Evolutionary conservation across 2,329 filamentous ascomycete genomes (phyloP), one percentile per base, ranked within the genome.

Genomic region (Diaporthe vaccinii): DNA sequence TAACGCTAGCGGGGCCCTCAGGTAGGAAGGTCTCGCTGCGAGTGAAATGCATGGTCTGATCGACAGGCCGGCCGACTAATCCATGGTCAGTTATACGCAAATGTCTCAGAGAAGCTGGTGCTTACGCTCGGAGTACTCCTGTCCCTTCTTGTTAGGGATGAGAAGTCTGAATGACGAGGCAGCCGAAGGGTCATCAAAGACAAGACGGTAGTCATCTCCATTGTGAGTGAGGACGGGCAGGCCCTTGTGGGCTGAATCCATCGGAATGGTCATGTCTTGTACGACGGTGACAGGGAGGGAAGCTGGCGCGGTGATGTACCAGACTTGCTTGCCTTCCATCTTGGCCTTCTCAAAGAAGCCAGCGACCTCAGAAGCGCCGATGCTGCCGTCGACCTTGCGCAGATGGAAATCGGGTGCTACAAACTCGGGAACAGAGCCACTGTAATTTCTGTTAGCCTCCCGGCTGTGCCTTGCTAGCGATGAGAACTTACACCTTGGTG

Each of bases 241-340:
- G 20, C 87, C 88, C 2, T 86, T 84, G 75, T 88, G 84, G 2
- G 89, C 87, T 71, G 89, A 87, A 74, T 91, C 89, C 79, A 91
- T 81, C 14, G 88, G 88, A 57, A 94, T 88, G 51, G 92, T 88
- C 76, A 95, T 85, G 77, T 92, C 88, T 80, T 91, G 89, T 62
- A 95, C 84, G 1, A 93, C 87, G 15, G 90, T 91, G 74, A 95
- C 88, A n/a, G 93, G 91, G 3, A 95, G 85, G 15, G 90, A 91
- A 8, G 91, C 89, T 2, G 94, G 94, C 4, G 93, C 92, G 14
- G 92, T 94, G 79, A 96, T 94, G 82, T 95, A 94, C 94, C 93
- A 96, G 75, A 95, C 87, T 81, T 95, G 92, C 85, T 95, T 95
- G 77, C 92, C 92, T 74, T 91, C 85, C 10, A 93, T 82, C 78